Evolutionary conservation across 495 filamentous ascomycete genomes (phyloP), one percentile per base, ranked within the genome.

Genomic region (Hypoxylon fragiforme): DNA sequence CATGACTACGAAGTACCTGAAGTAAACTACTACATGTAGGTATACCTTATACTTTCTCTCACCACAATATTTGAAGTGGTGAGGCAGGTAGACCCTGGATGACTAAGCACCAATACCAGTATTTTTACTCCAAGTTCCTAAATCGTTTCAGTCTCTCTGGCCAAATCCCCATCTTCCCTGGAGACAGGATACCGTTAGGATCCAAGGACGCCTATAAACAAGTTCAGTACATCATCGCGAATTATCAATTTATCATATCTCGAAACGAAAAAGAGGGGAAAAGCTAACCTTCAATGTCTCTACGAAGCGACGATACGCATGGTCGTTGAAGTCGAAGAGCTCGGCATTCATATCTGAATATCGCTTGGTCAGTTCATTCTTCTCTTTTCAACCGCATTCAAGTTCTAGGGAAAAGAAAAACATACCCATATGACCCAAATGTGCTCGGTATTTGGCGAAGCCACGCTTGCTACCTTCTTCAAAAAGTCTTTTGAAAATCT

Each of bases 391-490:
- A n/a, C n/a, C n/a, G n/a, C 16, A 8, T 5, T 1, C 9, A 9
- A 7, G 15, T 34, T 24, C 15, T 9, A 1, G 12, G 11, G 32
- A 34, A 0, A n/a, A 34, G 11, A n/a, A 7, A 34, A 36, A 64
- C 67, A 49, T 41, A 66, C 71, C 73, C 73, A 76, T 76, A 31
- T 74, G 72, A 50, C 73, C 72, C 30, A 76, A 57, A 45, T 76
- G 73, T 9, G 67, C 69, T 11, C 70, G 58, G 37, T 76, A 76
- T 64, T 70, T 74, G 21, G 69, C 70, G 51, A 70, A 76, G 0
- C 70, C 73, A 32, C 68, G 50, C 56, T 61, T 58, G 56, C 68
- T 71, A 2, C 71, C 72, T 41, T 65, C 64, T 46, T 63, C 52
- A 35, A 74, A 66, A 8, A 76, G 56, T 3, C 41, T 60, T 8